A percentile compares a stretch with the other conserved stretches of the same genome.
Evolutionary conservation across 148 eudicot species (phyloP).

Genomic region (Rheum nobile): DNA sequence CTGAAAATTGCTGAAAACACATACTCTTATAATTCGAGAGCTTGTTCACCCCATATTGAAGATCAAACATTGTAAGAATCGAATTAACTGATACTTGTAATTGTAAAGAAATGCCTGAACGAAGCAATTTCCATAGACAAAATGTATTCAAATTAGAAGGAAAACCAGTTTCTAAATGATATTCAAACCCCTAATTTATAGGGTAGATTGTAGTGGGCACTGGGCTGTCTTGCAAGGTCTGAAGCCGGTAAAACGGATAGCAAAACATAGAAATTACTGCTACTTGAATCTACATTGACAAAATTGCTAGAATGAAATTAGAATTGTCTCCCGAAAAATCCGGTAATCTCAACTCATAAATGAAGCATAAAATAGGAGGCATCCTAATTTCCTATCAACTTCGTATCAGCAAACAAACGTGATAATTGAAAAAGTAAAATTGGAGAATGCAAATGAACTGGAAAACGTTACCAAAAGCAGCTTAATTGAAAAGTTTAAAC

Average conservation of each 20-base stretch:
- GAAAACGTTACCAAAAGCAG: background rate
- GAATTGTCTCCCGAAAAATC: background rate
- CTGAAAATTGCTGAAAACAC: slow-evolving; percentile 53
- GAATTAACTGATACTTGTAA: background rate
- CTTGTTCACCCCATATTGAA: background rate
- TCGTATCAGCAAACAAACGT: slow-evolving; percentile 7
- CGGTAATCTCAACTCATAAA: background rate
- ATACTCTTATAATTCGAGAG: slow-evolving; percentile 4
- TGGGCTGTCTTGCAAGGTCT: background rate
- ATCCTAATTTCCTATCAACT: background rate
- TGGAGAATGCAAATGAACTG: background rate
- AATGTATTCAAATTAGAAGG: background rate
- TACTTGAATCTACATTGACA: background rate
- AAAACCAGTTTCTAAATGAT: background rate
- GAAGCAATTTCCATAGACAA: too few species aligned
- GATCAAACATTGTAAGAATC: background rate
- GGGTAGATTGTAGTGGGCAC: background rate
- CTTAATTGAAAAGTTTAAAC: background rate
- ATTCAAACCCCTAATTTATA: background rate
- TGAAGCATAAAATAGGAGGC: background rate
- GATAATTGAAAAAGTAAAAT: background rate
- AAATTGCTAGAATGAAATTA: background rate
- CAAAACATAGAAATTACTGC: background rate
- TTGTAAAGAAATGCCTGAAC: too few species aligned
- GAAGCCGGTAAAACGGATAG: background rate